Conservation (phyloP, 176 grass and related monocot genomes). For the Coix lacrymajobi region DNA sequence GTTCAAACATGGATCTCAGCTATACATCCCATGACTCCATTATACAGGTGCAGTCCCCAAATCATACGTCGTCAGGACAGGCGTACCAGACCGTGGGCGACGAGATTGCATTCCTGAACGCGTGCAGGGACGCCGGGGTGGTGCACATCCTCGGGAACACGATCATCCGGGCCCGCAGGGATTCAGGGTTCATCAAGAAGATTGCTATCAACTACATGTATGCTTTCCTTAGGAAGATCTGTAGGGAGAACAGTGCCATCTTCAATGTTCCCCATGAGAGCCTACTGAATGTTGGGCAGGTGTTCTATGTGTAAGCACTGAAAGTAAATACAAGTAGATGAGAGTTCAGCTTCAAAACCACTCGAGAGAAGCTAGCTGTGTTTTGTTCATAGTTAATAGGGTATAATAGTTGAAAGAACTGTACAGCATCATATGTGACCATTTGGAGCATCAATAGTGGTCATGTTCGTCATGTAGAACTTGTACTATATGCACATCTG, state of each 20-base stretch:
- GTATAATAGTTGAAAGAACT: conserved; percentile 1
- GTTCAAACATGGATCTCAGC: conserved; percentile 26
- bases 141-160: conserved; percentile 91
- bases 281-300: conserved; percentile 81
- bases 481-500: background rate
- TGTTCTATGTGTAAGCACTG: conserved; percentile 61
- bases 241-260: conserved; percentile 74
- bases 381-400: background rate
- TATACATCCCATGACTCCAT: conserved; percentile 44
- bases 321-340: background rate
- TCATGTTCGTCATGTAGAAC: background rate
- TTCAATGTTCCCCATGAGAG: conserved; percentile 80
- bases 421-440: background rate
- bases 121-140: conserved; percentile 59
- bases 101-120: conserved; percentile 63
- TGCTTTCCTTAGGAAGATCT: conserved; percentile 67
- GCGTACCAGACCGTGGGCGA: conserved; percentile 29
- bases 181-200: conserved; percentile 56
- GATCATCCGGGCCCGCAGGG: conserved; percentile 54
- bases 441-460: background rate
- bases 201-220: conserved; percentile 64
- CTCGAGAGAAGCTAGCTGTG: background rate
- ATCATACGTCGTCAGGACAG: conserved; percentile 27
- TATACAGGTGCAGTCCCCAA: conserved; percentile 28
- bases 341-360: conserved; percentile 4